A percentile compares a stretch with the other conserved stretches of the same genome.
Evolutionary conservation across 2,329 filamentous ascomycete species (phyloP).

Genomic region (Byssochlamys sp.): DNA sequence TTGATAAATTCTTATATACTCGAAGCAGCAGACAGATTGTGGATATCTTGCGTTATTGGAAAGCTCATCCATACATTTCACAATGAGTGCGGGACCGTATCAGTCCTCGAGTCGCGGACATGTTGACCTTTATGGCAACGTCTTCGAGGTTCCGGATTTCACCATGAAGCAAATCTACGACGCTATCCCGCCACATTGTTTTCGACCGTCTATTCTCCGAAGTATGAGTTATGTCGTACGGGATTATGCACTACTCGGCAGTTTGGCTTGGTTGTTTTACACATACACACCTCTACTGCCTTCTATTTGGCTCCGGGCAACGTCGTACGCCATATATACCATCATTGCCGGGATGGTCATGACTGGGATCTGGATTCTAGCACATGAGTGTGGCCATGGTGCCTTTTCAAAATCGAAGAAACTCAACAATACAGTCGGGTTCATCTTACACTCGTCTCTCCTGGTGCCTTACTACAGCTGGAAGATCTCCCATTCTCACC

Average conservation of each 20-base stretch:
- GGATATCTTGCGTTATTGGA: background rate
- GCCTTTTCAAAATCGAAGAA: slow-evolving; percentile 45
- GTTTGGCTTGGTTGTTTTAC: background rate
- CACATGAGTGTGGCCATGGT: slow-evolving; percentile 61
- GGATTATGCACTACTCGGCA: background rate
- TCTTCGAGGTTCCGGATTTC: background rate
- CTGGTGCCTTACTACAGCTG: slow-evolving; percentile 63
- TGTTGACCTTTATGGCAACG: background rate
- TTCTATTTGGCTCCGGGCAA: background rate
- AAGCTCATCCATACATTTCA: background rate
- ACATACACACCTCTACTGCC: background rate
- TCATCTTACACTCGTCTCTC: slow-evolving; percentile 54
- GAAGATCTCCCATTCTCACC: slow-evolving; percentile 59
- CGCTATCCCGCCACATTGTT: slow-evolving; percentile 1
- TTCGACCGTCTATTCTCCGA: background rate
- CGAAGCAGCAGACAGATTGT: background rate
- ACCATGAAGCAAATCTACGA: background rate
- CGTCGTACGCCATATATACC: slow-evolving; percentile 37
- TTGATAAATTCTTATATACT: background rate
- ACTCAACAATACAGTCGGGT: slow-evolving; percentile 54
- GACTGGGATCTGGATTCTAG: slow-evolving; percentile 59
- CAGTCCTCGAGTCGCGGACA: background rate
- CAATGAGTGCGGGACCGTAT: background rate
- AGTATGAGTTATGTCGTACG: slow-evolving; percentile 1
- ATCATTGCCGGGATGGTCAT: slow-evolving; percentile 54